These are phyloP conservation scores for Cairneyella variabilis DNA, from an alignment of 495 filamentous ascomycete genomes.

Conservation along the genomic window DNA sequence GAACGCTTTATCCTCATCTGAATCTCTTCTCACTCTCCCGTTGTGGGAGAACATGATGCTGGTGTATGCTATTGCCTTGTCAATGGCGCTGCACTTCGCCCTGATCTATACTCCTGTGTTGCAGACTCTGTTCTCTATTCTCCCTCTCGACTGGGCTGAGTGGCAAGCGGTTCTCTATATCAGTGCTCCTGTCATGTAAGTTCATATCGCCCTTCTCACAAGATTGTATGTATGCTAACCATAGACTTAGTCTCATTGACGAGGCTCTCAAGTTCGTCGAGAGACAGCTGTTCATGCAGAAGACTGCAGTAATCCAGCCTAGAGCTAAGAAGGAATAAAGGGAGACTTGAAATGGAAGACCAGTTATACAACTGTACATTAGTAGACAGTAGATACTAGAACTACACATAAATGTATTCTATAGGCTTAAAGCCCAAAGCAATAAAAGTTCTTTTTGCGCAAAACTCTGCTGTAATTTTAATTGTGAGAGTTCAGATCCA, in stretches of 20 bases:
- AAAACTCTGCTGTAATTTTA: too few relatives aligned
- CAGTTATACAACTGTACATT: constrained; percentile 15
- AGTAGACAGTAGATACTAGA: constrained; percentile 26
- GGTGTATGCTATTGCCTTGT: constrained; percentile 87
- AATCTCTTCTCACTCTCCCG: constrained; percentile 88
- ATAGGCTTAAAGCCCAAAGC: too few relatives aligned
- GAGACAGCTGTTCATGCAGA: constrained; percentile 52
- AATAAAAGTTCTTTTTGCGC: too few relatives aligned
- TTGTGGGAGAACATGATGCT: constrained; percentile 97
- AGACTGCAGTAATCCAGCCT: constrained; percentile 16
- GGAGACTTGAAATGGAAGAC: neutral
- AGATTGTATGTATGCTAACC: constrained; percentile 37
- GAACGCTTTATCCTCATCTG: constrained; percentile 94
- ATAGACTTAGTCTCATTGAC: constrained; percentile 69
- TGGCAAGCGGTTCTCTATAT: constrained; percentile 92
- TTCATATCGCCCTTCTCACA: constrained; percentile 17
- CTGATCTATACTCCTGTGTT: constrained; percentile 91
- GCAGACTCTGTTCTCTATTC: constrained; percentile 84
- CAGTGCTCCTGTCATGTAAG: constrained; percentile 92
- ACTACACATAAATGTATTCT: constrained; percentile 10
- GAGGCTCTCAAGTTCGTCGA: constrained; percentile 83
- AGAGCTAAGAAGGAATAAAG: constrained; percentile 25
- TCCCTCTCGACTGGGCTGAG: constrained; percentile 83
- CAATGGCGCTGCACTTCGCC: constrained; percentile 95
- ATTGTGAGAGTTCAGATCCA: too few relatives aligned